Evolutionary conservation across 2,329 filamentous ascomycete species (phyloP).

Genomic region (Xenoacremonium recifei): DNA sequence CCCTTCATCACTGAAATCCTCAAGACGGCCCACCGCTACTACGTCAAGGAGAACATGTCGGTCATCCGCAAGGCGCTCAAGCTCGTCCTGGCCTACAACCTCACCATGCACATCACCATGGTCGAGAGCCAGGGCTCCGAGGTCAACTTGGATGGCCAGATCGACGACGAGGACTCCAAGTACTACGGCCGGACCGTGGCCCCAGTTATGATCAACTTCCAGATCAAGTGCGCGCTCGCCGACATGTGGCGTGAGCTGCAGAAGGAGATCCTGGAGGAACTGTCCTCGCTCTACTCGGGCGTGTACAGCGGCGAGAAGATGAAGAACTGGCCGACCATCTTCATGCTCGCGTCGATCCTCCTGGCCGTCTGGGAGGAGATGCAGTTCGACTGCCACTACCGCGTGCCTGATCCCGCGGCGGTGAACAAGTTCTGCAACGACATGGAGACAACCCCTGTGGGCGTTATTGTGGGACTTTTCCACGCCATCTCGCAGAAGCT

Average conservation of each 20-base stretch:
- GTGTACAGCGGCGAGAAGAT: constrained; percentile 96
- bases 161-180: constrained; percentile 81
- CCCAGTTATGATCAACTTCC: constrained; percentile 99
- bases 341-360: constrained; percentile 92
- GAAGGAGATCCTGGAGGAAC: constrained; percentile 92
- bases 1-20: constrained; percentile 94
- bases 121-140: constrained; percentile 86
- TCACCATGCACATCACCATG: constrained; percentile 92
- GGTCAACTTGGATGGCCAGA: constrained; percentile 73
- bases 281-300: constrained; percentile 90
- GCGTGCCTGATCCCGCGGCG: constrained; percentile 76
- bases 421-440: constrained; percentile 95
- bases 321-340: constrained; percentile 99
- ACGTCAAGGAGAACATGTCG: constrained; percentile 80
- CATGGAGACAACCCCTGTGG: constrained; percentile 95
- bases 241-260: constrained; percentile 98
- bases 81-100: constrained; percentile 91
- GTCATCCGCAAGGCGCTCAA: constrained; percentile 95
- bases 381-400: constrained; percentile 98
- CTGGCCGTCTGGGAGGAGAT: constrained; percentile 97
- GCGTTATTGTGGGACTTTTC: constrained; percentile 95
- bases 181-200: constrained; percentile 89
- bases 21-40: constrained; percentile 93
- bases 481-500: constrained; percentile 97
- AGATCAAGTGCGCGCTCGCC: constrained; percentile 95